Percentiles rank a stretch among this genome's conserved stretches.
Evolutionary conservation across 2,329 filamentous ascomycete species (phyloP).

Genomic region (Lecanicillium sp.): DNA sequence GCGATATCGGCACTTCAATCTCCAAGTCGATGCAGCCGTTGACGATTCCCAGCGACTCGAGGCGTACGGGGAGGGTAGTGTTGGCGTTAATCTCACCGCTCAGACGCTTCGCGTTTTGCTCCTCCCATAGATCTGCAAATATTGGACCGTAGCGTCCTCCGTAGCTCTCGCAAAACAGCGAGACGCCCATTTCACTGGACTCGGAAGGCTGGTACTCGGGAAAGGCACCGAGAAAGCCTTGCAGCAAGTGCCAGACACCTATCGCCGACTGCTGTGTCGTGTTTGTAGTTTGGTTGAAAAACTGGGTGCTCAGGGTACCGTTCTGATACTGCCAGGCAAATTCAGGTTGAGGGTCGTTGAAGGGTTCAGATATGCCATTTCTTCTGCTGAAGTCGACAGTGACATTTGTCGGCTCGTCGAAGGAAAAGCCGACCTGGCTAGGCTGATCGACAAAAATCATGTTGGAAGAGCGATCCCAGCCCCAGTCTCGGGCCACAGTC

Average conservation of each 20-base stretch:
- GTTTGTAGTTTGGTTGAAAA: constrained; percentile 40
- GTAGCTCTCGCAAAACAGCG: constrained; percentile 63
- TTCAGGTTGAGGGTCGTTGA: constrained; percentile 10
- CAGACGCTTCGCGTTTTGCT: constrained; percentile 52
- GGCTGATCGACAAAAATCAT: constrained; percentile 58
- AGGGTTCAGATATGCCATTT: constrained; percentile 22
- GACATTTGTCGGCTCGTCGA: constrained; percentile 55
- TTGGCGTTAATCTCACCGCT: constrained; percentile 40
- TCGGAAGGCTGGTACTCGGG: constrained; percentile 48
- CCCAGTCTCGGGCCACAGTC: constrained; percentile 53
- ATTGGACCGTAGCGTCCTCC: constrained; percentile 62
- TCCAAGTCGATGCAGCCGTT: constrained; percentile 64
- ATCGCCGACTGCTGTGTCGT: constrained; percentile 49
- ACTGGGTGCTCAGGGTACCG: constrained; percentile 56
- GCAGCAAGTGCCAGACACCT: constrained; percentile 58
- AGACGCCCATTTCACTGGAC: constrained; percentile 45
- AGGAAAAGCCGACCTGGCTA: constrained; percentile 62
- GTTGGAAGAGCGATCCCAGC: constrained; percentile 52
- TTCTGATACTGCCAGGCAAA: constrained; percentile 40
- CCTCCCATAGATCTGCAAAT: constrained; percentile 50
- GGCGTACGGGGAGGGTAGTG: constrained; percentile 49
- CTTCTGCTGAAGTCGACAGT: constrained; percentile 41
- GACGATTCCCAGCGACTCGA: constrained; percentile 59
- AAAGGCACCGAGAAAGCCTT: constrained; percentile 51
- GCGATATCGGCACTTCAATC: constrained; percentile 50